Base-by-base conservation (phyloP, 257 asterid genomes). In the Paraleonurus japonicus region DNA sequence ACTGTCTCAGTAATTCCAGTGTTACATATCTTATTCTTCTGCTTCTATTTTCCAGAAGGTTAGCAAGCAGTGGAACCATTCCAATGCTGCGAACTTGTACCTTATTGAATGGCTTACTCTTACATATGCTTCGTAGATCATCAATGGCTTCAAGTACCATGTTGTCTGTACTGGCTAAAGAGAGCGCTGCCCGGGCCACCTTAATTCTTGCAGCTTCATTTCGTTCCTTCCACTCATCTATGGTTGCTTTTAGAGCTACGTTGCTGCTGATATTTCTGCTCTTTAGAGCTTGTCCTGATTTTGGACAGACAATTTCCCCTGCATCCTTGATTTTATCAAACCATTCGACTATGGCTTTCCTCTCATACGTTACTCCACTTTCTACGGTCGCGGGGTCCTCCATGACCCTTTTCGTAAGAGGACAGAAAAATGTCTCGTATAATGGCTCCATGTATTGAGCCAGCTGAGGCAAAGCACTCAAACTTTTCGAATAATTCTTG, bases 311-410 rank as follows among this genome's bases (percentile, higher is more conserved):
- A 23, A 85, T 57, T 39, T 84, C 92, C 33, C 76, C 80, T 1
- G 51, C 23, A 62, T 65, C 81, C 50, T 58, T 82, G 50, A 61
- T 65, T 68, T 77, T 81, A 1, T 62, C 69, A 28, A 87, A 79
- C 88, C 89, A 88, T 63, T 90, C 84, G 2, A 63, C 58, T 27
- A 90, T 87, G 2, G 87, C 90, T 22, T 61, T 65, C 65, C 87
- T 82, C 71, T 88, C 97, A 23, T 85, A 90, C 2, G 97, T 90
- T 43, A 85, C 82, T 65, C 97, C 97, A 79, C 86, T 88, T 32
- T 86, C 94, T 60, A 84, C 55, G 2, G 97, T 87, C 0, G 85
- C 94, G 17, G 97, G 97, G 72, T 90, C 96, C 45, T 88, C 92
- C 97, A 90, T 85, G 30, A 90, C 78, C 85, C 72, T 78, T 57